Evolutionary conservation across 768 basidiomycete genomes (phyloP), one percentile per base, ranked within the genome.

Genomic region (Clitopilus passeckerianus): DNA sequence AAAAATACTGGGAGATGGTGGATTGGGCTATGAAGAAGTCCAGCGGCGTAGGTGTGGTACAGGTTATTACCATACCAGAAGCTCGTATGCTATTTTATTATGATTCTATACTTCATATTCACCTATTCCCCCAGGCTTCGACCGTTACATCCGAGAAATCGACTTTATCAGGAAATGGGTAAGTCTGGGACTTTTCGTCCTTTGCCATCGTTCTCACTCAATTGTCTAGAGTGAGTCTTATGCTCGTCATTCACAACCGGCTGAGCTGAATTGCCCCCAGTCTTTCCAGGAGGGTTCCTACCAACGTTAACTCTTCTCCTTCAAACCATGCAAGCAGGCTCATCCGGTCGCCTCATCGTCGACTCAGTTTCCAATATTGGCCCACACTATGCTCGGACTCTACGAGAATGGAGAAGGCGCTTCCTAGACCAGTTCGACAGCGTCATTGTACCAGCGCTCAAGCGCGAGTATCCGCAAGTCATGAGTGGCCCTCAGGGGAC

Each of bases 81-180:
- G 77, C 84, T 15, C 73, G 89, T 85, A 63, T 59, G 77, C 5
- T 53, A 43, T 20, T 53, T 60, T 34, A 16, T 41, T 12, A 34
- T 1, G 57, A 20, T 30, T 7, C 16, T 12, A 20, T 16, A 50
- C 37, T 1, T 34, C n/a, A 12, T 57, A 3, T 27, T 23, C 30
- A 9, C 18, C 41, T 53, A 5, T 27, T 18, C 30, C 8, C 18
- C 43, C 54, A 85, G 81, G 85, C 59, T 83, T 84, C 59, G 80
- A 85, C 24, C 71, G 75, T 24, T 85, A 86, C 64, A 75, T 78
- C 16, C 71, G 72, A 20, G 81, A 85, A 68, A 81, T 87, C 24
- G 89, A 91, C 71, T 91, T 92, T 64, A 91, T 92, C 60, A 76
- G 81, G 41, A 91, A 90, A 85, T 91, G 87, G 84, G 85, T 84